These are phyloP conservation scores for Bipolaris bicolor DNA, from an alignment of 2,329 filamentous ascomycete species.

Conservation along the genomic window DNA sequence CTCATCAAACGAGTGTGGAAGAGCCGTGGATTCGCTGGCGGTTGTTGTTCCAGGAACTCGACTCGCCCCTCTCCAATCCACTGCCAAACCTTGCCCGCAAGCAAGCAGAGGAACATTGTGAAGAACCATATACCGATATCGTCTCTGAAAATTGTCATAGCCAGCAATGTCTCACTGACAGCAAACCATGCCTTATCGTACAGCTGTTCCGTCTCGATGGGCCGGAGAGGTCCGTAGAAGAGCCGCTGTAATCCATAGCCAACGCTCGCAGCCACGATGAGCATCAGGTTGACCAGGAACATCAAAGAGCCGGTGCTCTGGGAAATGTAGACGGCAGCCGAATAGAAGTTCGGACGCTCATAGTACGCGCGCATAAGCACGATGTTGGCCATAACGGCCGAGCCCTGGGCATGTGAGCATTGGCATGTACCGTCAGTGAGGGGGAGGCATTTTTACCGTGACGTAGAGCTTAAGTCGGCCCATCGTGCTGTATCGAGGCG, in stretches of 20 bases:
- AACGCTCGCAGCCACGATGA: conserved; percentile 79
- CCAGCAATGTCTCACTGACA: conserved; percentile 92
- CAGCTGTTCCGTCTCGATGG: conserved; percentile 94
- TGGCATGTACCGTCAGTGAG: neutral
- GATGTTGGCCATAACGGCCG: conserved; percentile 79
- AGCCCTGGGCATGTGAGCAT: conserved; percentile 56
- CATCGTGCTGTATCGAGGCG: conserved; percentile 30
- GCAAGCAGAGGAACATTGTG: conserved; percentile 91
- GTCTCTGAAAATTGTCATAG: conserved; percentile 97
- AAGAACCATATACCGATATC: conserved; percentile 94
- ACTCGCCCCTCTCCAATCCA: conserved; percentile 97
- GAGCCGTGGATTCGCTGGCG: conserved; percentile 82
- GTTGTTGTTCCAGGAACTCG: conserved; percentile 93
- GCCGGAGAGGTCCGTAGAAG: conserved; percentile 87
- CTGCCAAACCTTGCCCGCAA: conserved; percentile 96
- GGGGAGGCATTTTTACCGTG: conserved; percentile 30
- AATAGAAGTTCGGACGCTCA: conserved; percentile 97
- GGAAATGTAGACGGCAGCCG: conserved; percentile 92
- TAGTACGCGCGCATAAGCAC: conserved; percentile 91
- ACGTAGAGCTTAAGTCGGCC: conserved; percentile 45
- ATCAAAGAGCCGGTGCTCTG: conserved; percentile 96
- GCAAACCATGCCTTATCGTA: conserved; percentile 99
- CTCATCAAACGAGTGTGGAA: conserved; percentile 84
- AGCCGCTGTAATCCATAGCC: conserved; percentile 88
- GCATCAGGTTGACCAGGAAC: conserved; percentile 88